Conservation (phyloP, 257 asterid species). For the Paraleonurus japonicus region DNA sequence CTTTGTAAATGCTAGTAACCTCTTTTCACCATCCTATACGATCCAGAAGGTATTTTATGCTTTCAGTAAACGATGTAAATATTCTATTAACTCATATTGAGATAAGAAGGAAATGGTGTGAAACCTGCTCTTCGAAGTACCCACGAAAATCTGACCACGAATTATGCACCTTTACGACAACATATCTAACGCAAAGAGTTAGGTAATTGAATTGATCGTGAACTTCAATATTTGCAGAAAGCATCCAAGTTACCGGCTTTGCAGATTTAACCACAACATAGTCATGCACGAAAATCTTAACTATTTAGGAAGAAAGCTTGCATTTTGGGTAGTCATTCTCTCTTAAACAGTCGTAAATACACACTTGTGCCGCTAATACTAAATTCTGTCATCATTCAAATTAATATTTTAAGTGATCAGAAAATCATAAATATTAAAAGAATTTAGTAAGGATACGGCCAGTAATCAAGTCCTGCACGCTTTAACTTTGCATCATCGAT, state of each 20-base stretch:
- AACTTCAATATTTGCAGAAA: background rate
- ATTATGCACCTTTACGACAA: conserved; percentile 80
- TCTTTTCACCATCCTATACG: conserved; percentile 73
- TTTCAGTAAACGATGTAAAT: conserved; percentile 8
- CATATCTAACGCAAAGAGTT: conserved; percentile 63
- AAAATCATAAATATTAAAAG: background rate
- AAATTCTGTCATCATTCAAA: background rate
- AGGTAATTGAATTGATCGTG: conserved; percentile 21
- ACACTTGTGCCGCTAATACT: background rate
- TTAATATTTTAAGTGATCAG: background rate
- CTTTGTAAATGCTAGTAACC: conserved; percentile 91
- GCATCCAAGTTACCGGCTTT: background rate
- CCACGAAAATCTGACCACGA: conserved; percentile 89
- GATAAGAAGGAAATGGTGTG: conserved; percentile 13
- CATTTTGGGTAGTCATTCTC: background rate
- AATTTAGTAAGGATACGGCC: conserved; percentile 85
- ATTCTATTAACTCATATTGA: background rate
- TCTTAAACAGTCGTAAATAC: background rate
- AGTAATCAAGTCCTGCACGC: conserved; percentile 97
- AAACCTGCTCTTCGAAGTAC: conserved; percentile 77
- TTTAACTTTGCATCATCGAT: conserved; percentile 78
- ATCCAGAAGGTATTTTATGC: conserved; percentile 24
- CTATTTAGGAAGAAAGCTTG: background rate
- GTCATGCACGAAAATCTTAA: background rate
- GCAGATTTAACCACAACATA: background rate